Percentiles rank a stretch among this genome's conserved stretches.
phyloP scores from a whole-genome alignment of 768 basidiomycete species.

The Pulveroboletus ravenelii region DNA sequence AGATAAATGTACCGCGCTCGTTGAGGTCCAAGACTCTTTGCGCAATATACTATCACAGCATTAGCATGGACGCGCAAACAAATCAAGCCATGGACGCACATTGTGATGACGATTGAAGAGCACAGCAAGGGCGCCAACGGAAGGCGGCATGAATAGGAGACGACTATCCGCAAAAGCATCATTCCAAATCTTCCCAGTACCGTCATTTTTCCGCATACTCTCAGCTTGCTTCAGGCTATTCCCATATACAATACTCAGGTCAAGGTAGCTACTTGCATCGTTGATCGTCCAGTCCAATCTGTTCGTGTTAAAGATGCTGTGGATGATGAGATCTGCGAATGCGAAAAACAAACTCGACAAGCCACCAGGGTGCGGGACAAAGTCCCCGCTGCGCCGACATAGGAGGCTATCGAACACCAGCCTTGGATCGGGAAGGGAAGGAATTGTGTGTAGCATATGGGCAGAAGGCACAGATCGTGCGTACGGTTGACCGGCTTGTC shows the following conservation, averaged over 20 bases:
- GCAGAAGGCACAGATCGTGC: slow-evolving; percentile 59
- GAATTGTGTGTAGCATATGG: slow-evolving; percentile 34
- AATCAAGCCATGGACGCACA: slow-evolving; percentile 34
- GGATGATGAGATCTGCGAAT: slow-evolving; percentile 73
- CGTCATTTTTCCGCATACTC: slow-evolving; percentile 55
- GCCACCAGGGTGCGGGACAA: slow-evolving; percentile 57
- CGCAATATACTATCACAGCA: slow-evolving; percentile 54
- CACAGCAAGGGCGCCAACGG: slow-evolving; percentile 61
- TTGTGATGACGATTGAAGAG: slow-evolving; percentile 73
- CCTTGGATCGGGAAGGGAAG: slow-evolving; percentile 58
- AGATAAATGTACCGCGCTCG: slow-evolving; percentile 47
- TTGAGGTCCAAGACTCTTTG: slow-evolving; percentile 65
- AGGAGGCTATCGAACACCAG: slow-evolving; percentile 72
- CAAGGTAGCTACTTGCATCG: slow-evolving; percentile 67
- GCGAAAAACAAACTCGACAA: slow-evolving; percentile 74
- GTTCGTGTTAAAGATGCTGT: slow-evolving; percentile 63
- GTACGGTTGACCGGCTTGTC: slow-evolving; percentile 59
- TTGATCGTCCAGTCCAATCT: slow-evolving; percentile 50
- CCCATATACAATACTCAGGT: slow-evolving; percentile 73
- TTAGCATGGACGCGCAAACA: slow-evolving; percentile 3
- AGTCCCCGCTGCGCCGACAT: slow-evolving; percentile 33
- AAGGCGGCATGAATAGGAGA: slow-evolving; percentile 67
- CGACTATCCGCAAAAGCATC: slow-evolving; percentile 69
- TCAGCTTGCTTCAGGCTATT: slow-evolving; percentile 44
- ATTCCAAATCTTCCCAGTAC: slow-evolving; percentile 59